Conservation (phyloP, 1,284 basidiomycete genomes). For the Fomitopsis betulina region DNA sequence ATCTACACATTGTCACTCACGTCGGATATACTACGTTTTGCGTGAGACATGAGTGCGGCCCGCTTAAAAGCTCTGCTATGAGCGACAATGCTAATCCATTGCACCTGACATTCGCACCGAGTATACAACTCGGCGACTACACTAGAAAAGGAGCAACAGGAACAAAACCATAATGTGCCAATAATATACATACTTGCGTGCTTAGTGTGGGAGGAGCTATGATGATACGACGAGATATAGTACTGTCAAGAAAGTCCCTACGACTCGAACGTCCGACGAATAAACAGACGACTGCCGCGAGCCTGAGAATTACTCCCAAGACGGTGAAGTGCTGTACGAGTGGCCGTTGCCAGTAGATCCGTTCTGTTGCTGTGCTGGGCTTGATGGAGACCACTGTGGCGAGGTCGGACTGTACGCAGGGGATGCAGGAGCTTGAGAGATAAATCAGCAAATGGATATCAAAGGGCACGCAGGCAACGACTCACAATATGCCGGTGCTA, state of each 20-base stretch:
- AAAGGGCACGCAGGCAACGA: conserved; percentile 15
- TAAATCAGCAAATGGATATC: conserved; percentile 11
- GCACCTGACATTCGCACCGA: not conserved
- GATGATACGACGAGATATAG: conserved; percentile 10
- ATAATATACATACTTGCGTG: conserved; percentile 24
- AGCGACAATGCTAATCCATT: not conserved
- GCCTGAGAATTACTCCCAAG: conserved; percentile 41
- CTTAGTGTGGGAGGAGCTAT: conserved; percentile 17
- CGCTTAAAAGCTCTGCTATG: too few relatives aligned
- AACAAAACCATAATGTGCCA: conserved; percentile 6
- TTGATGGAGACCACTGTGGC: conserved; percentile 76
- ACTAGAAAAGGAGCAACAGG: not conserved
- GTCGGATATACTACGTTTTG: not conserved
- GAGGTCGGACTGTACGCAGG: conserved; percentile 82
- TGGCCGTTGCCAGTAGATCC: conserved; percentile 35
- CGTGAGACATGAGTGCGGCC: too few relatives aligned
- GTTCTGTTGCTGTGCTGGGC: conserved; percentile 56
- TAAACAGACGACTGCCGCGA: not conserved
- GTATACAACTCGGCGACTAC: not conserved
- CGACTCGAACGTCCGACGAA: conserved; percentile 10
- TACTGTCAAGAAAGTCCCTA: conserved; percentile 19
- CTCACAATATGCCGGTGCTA: conserved; percentile 61
- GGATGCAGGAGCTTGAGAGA: conserved; percentile 64
- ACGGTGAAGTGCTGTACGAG: conserved; percentile 50
- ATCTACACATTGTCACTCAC: not conserved